A percentile compares a stretch with the other conserved stretches of the same genome.
Conservation (phyloP, 495 filamentous ascomycete species). For the Evernia prunastri region DNA sequence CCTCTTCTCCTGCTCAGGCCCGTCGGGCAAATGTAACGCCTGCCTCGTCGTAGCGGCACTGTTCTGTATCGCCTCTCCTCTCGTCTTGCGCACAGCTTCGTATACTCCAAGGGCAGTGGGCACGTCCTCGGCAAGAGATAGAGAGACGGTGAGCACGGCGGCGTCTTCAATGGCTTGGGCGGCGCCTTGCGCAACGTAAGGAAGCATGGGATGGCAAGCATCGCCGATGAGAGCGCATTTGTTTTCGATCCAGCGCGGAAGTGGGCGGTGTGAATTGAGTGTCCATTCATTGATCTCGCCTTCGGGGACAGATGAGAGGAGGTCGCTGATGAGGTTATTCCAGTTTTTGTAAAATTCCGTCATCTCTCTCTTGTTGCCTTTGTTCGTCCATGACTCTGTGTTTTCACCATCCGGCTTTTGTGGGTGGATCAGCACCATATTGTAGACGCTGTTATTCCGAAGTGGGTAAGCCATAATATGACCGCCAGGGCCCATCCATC, state of each 20-base stretch:
- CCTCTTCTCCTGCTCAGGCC: conserved; percentile 66
- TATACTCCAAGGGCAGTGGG: conserved; percentile 60
- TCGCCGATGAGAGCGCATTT: no score
- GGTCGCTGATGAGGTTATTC: conserved; percentile 61
- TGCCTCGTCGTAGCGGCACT: conserved; percentile 61
- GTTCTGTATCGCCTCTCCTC: conserved; percentile 63
- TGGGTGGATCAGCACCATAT: conserved; percentile 68
- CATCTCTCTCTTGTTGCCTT: conserved; percentile 62
- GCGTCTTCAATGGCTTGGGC: conserved; percentile 81
- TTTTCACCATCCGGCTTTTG: conserved; percentile 70
- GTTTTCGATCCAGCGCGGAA: conserved; percentile 64
- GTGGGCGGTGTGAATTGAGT: conserved; percentile 60
- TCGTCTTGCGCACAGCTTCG: conserved; percentile 63
- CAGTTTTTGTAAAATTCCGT: conserved; percentile 62
- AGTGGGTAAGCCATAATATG: conserved; percentile 85
- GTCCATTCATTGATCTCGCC: conserved; percentile 80
- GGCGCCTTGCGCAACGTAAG: no score
- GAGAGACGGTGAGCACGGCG: conserved; percentile 61
- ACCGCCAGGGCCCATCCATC: conserved; percentile 71
- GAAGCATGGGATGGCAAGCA: no score
- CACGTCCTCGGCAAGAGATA: conserved; percentile 49
- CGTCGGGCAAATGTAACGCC: conserved; percentile 66
- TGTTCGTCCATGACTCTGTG: conserved; percentile 70
- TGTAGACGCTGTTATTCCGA: conserved; percentile 68
- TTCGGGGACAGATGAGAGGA: conserved; percentile 73